These are phyloP conservation scores for Neophaeococcomyces mojaviensis DNA, from an alignment of 2,329 filamentous ascomycete genomes.

Conservation along the genomic window DNA sequence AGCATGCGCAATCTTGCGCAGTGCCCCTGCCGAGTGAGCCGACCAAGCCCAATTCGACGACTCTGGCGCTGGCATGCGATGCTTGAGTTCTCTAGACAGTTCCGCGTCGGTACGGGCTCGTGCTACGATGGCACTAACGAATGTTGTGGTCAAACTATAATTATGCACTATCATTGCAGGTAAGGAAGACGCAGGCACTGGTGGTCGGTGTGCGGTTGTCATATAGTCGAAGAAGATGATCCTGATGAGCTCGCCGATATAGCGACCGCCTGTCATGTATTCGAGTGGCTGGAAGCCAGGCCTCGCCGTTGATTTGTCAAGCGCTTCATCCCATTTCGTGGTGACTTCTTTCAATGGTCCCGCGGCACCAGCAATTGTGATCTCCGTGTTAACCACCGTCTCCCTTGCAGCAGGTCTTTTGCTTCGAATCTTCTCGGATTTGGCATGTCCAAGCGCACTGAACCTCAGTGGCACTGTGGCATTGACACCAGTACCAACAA, in stretches of 20 bases:
- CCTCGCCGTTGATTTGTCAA: constrained; percentile 59
- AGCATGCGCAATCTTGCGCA: constrained; percentile 61
- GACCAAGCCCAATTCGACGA: constrained; percentile 55
- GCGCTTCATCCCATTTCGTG: constrained; percentile 60
- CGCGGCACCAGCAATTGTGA: constrained; percentile 71
- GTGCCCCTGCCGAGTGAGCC: constrained; percentile 47
- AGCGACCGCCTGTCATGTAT: constrained; percentile 75
- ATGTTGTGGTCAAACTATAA: constrained; percentile 63
- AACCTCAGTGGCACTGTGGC: constrained; percentile 68
- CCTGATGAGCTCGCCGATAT: constrained; percentile 68
- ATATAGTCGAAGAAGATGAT: constrained; percentile 62
- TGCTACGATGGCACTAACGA: constrained; percentile 63
- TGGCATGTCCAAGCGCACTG: constrained; percentile 54
- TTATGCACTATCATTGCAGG: constrained; percentile 49
- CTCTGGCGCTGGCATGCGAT: constrained; percentile 47
- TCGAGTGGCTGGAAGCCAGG: constrained; percentile 77
- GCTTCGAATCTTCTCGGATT: constrained; percentile 46
- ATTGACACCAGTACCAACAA: constrained; percentile 74
- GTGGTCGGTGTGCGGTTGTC: constrained; percentile 32
- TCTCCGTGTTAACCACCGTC: constrained; percentile 75
- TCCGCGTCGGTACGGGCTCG: constrained; percentile 42
- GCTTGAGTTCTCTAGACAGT: constrained; percentile 39
- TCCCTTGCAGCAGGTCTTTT: constrained; percentile 48
- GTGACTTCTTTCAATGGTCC: constrained; percentile 59
- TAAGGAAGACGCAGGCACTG: constrained; percentile 38